Evolutionary conservation across 148 eudicot species (phyloP), one percentile per base, ranked within the genome.

Genomic region (Pharnaceum exiguum): DNA sequence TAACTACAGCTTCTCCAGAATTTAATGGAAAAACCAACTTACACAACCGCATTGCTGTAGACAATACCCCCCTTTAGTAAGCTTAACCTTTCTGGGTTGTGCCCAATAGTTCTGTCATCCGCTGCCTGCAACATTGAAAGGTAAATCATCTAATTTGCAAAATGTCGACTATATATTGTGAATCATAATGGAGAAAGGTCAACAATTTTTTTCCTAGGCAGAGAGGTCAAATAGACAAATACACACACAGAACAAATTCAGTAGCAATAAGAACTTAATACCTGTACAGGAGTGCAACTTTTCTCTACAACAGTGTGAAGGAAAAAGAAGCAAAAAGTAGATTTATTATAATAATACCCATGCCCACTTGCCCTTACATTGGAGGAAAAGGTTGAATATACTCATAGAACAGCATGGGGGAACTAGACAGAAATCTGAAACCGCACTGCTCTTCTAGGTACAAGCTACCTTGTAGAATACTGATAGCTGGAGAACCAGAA

Each of bases 71-170:
- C 96, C 75, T 85, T 89, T 68, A 89, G 66, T 49, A 89, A 75
- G 74, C 96, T 80, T 71, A 89, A 63, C 75, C 96, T 80, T 75
- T 89, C 96, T 38, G 96, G 96, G 46, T 89, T 89, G 60, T 89
- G 96, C 44, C 96, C 96, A 74, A 89, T 77, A 22, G 96, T 89
- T 68, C 94, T 77, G 53, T 89, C 96, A 75, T 85, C 94, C 63
- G 85, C 38, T 47, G 96, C 94, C 96, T 89, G 75, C 62, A 62
- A 60, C 6, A 44, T 52, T 22, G 27, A 64, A 51, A 50, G 3
- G 24, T 42, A 53, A 26, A 39, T 22, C 26, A 28, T 51, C 5
- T 28, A 10, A 40, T 23, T 36, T 51, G 36, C 43, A 3, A 19
- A 21, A 30, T 18, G 17, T 1, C 1, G 15, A 37, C 21, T 12